These are phyloP conservation scores for Ramularia collo-cygni DNA, from an alignment of 2,329 filamentous ascomycete genomes.

Conservation along the genomic window DNA sequence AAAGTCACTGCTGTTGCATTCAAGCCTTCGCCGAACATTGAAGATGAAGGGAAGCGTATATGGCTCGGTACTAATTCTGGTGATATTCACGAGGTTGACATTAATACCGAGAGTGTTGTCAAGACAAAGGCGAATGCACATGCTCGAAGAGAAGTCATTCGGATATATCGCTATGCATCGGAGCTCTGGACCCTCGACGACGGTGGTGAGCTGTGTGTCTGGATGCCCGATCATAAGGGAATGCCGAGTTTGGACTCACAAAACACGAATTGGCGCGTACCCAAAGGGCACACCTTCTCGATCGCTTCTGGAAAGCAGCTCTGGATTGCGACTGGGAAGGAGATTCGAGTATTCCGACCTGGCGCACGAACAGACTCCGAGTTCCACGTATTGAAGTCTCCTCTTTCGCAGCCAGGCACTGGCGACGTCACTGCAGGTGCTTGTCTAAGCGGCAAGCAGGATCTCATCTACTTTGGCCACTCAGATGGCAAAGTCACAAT, in stretches of 20 bases:
- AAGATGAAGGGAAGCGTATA: constrained; percentile 71
- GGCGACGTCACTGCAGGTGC: constrained; percentile 86
- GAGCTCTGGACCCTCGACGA: constrained; percentile 95
- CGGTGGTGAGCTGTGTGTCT: constrained; percentile 76
- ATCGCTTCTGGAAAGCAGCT: constrained; percentile 77
- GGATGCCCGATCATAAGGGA: constrained; percentile 68
- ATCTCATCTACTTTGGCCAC: constrained; percentile 83
- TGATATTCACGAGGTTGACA: constrained; percentile 83
- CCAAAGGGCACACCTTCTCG: constrained; percentile 78
- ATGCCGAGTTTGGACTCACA: constrained; percentile 67
- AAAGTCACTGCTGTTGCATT: constrained; percentile 78
- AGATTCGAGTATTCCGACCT: constrained; percentile 77
- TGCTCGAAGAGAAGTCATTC: constrained; percentile 69
- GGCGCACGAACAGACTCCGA: constrained; percentile 59
- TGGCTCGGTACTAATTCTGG: constrained; percentile 90
- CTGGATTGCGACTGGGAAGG: constrained; percentile 83
- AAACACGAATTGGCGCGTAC: constrained; percentile 70
- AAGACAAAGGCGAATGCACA: constrained; percentile 66
- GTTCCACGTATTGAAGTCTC: constrained; percentile 68
- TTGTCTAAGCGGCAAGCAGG: constrained; percentile 64
- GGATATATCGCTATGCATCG: constrained; percentile 77
- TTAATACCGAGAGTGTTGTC: constrained; percentile 64
- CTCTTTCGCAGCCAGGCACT: constrained; percentile 63
- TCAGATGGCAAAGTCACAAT: constrained; percentile 89
- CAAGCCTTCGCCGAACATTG: constrained; percentile 69